Evolutionary conservation across 306 rosid genomes (phyloP).

Genomic region (Vigna mungo): DNA sequence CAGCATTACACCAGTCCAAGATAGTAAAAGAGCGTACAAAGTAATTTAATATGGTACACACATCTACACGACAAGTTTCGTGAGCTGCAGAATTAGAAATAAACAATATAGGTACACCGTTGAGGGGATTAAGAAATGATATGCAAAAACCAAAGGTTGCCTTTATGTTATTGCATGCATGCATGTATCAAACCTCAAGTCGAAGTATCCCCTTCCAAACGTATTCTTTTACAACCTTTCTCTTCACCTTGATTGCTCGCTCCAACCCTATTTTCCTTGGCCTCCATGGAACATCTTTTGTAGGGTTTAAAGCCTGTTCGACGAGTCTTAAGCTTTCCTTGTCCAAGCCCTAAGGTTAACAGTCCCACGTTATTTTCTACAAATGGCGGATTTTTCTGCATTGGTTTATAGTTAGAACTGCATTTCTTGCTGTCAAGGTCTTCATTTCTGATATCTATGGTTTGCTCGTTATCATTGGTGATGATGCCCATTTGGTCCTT

Average conservation of each 20-base stretch:
- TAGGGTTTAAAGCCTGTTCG: slow-evolving; percentile 96
- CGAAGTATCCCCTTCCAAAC: slow-evolving; percentile 71
- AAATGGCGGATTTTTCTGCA: slow-evolving; percentile 45
- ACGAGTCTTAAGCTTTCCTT: slow-evolving; percentile 65
- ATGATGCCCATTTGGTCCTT: slow-evolving; percentile 47
- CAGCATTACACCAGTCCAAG: slow-evolving; percentile 53
- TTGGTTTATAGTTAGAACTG: slow-evolving; percentile 49
- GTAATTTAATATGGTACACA: slow-evolving; percentile 67
- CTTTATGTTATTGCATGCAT: slow-evolving; percentile 58
- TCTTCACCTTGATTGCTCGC: slow-evolving; percentile 73
- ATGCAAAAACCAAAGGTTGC: slow-evolving; percentile 59
- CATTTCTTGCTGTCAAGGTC: slow-evolving; percentile 54
- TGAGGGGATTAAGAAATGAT: slow-evolving; percentile 41
- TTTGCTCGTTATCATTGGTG: slow-evolving; percentile 47
- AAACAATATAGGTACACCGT: slow-evolving; percentile 29
- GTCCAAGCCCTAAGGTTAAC: slow-evolving; percentile 77
- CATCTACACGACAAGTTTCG: slow-evolving; percentile 69
- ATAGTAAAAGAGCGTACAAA: slow-evolving; percentile 50
- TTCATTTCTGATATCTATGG: slow-evolving; percentile 40
- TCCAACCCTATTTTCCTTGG: slow-evolving; percentile 66
- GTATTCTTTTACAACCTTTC: slow-evolving; percentile 72
- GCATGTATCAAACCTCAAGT: slow-evolving; percentile 58
- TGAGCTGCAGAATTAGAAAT: slow-evolving; percentile 56
- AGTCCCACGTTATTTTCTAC: slow-evolving; percentile 56
- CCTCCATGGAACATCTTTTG: slow-evolving; percentile 88